phyloP scores from a whole-genome alignment of 169 alveolate genomes.

The Miamiensis avidus region DNA sequence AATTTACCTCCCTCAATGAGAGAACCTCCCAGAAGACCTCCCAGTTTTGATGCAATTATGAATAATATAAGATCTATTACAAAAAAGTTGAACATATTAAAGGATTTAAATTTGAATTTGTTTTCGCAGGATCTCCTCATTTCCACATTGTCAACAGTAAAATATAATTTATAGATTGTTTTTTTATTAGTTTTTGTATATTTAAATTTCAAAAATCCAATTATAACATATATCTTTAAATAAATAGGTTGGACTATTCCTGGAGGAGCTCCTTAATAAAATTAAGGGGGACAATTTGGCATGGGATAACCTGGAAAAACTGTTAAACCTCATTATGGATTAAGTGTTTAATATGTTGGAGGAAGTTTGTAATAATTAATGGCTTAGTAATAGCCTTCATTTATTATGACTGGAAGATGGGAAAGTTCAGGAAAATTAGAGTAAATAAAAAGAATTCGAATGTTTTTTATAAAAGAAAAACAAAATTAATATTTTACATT shows the following conservation, averaged over 20 bases:
- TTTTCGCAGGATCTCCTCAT: slow-evolving; percentile 29
- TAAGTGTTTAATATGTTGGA: background rate
- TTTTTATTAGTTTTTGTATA: too few species aligned
- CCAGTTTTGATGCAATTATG: slow-evolving; percentile 30
- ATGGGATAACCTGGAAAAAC: slow-evolving; percentile 1
- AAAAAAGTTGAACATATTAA: slow-evolving; percentile 48
- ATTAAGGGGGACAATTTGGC: background rate
- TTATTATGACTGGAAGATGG: slow-evolving; percentile 45
- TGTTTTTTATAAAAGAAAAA: too few species aligned
- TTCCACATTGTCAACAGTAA: slow-evolving; percentile 15
- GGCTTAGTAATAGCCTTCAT: slow-evolving; percentile 16
- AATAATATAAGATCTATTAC: slow-evolving; percentile 46
- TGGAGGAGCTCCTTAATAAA: background rate
- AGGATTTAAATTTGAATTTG: slow-evolving; percentile 49
- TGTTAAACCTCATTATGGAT: background rate
- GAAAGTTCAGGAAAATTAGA: slow-evolving; percentile 35
- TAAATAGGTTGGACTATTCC: background rate
- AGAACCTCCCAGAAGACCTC: slow-evolving; percentile 50
- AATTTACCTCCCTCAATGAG: slow-evolving; percentile 27
- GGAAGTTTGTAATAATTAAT: background rate
- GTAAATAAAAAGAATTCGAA: background rate
- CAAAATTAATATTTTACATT: background rate
- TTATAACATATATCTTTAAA: too few species aligned
- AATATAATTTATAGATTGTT: too few species aligned
- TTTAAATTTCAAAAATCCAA: background rate